These are phyloP conservation scores for Dactylellina leptospora DNA, from an alignment of 2,329 filamentous ascomycete genomes.

Conservation along the genomic window DNA sequence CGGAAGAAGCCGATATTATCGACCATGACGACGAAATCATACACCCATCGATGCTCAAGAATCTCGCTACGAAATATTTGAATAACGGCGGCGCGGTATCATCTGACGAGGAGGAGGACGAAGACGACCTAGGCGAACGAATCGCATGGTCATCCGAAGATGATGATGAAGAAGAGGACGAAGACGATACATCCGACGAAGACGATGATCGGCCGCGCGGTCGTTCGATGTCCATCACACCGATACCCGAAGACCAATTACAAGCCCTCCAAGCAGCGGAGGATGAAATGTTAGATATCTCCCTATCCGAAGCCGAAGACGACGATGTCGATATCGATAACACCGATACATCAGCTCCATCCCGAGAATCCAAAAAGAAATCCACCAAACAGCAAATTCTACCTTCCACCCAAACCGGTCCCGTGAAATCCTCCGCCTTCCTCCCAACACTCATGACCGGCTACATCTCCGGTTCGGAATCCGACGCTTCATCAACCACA, in stretches of 20 bases:
- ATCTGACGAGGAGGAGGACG: constrained; percentile 38
- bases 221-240: constrained; percentile 52
- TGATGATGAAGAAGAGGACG: constrained; percentile 17
- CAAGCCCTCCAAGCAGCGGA: constrained; percentile 23
- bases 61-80: constrained; percentile 46
- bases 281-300: constrained; percentile 45
- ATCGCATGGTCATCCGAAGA: constrained; percentile 46
- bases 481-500: constrained; percentile 67
- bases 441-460: constrained; percentile 80
- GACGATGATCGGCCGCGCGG: constrained; percentile 34
- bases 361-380: constrained; percentile 50
- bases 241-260: constrained; percentile 44
- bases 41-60: constrained; percentile 50
- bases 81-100: constrained; percentile 34
- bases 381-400: constrained; percentile 25
- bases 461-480: constrained; percentile 78
- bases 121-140: constrained; percentile 35
- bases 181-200: background rate
- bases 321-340: constrained; percentile 55
- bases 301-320: constrained; percentile 56
- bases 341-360: no score
- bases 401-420: constrained; percentile 25
- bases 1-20: constrained; percentile 7
- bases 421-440: constrained; percentile 66
- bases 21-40: constrained; percentile 32